Conservation (phyloP, 495 filamentous ascomycete species). For the Elaphomyces granulatus region DNA sequence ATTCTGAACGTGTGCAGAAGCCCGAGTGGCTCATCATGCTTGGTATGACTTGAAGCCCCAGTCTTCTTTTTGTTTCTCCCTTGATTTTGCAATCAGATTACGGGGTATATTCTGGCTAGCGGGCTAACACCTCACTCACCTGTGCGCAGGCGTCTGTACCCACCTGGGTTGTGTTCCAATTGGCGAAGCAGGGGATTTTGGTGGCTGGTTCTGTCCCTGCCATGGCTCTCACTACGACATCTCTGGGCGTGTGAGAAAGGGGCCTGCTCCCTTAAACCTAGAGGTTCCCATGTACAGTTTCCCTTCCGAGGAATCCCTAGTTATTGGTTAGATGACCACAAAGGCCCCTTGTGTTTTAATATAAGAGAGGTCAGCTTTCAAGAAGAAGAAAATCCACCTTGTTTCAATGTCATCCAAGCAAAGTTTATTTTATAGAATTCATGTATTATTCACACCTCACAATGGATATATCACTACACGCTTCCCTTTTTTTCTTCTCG, state of each 20-base stretch:
- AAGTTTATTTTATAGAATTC: neutral
- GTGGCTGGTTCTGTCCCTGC: slow-evolving; percentile 99
- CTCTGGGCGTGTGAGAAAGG: slow-evolving; percentile 89
- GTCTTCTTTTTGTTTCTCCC: no score
- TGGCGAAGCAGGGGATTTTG: slow-evolving; percentile 94
- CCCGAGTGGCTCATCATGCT: slow-evolving; percentile 99
- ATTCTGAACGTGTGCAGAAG: slow-evolving; percentile 89
- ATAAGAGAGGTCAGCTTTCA: neutral
- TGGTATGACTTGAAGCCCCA: slow-evolving; percentile 53
- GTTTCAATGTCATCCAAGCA: neutral
- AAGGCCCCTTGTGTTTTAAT: slow-evolving; percentile 3
- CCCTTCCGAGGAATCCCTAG: slow-evolving; percentile 58
- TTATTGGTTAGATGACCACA: slow-evolving; percentile 52
- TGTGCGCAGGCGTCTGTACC: slow-evolving; percentile 96
- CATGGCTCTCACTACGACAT: slow-evolving; percentile 99
- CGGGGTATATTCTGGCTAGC: no score
- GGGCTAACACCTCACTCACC: no score
- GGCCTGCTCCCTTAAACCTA: slow-evolving; percentile 91
- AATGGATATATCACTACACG: no score
- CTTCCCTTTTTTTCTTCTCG: neutral
- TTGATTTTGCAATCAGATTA: no score
- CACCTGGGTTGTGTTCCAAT: slow-evolving; percentile 98
- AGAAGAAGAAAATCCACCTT: no score
- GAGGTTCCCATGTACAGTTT: slow-evolving; percentile 87
- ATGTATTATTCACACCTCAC: neutral